These are phyloP conservation scores for Wickerhamomyces sydowiorum DNA, from an alignment of 805 yeast species.

Conservation along the genomic window DNA sequence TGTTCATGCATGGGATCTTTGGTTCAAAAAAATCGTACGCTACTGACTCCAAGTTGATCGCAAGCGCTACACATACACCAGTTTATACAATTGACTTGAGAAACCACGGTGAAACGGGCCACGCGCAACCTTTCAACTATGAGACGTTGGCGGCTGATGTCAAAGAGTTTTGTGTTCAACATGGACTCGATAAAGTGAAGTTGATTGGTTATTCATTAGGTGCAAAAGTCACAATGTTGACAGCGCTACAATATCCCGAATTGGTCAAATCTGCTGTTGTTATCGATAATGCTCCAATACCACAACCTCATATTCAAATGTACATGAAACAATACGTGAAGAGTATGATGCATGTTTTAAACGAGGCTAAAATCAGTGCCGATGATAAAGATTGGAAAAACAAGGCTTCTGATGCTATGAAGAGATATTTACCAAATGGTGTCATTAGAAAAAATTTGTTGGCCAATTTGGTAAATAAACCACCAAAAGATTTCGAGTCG, in stretches of 20 bases:
- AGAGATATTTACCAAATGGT: constrained; percentile 87
- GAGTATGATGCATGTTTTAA: constrained; percentile 75
- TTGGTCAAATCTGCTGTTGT: constrained; percentile 35
- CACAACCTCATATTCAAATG: constrained; percentile 27
- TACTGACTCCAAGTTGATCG: constrained; percentile 31
- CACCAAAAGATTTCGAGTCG: constrained; percentile 21
- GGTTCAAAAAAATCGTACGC: constrained; percentile 40
- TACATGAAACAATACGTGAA: constrained; percentile 31
- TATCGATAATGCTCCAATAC: constrained; percentile 44
- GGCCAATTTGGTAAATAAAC: constrained; percentile 30
- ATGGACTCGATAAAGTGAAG: constrained; percentile 24
- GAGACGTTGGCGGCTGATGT: constrained; percentile 37
- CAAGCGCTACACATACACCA: constrained; percentile 26
- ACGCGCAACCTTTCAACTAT: constrained; percentile 39
- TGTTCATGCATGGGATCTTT: constrained; percentile 45
- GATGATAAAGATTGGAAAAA: constrained; percentile 48
- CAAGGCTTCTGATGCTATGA: constrained; percentile 86
- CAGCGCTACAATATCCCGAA: constrained; percentile 34
- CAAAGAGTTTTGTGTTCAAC: constrained; percentile 27
- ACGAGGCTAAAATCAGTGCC: constrained; percentile 36
- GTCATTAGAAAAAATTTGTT: constrained; percentile 31
- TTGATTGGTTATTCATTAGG: constrained; percentile 48
- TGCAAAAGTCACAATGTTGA: constrained; percentile 46
- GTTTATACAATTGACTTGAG: constrained; percentile 42
- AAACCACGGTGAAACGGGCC: constrained; percentile 44